Base-by-base conservation (phyloP, 163 green algal genomes). In the Prototheca wickerhamii region DNA sequence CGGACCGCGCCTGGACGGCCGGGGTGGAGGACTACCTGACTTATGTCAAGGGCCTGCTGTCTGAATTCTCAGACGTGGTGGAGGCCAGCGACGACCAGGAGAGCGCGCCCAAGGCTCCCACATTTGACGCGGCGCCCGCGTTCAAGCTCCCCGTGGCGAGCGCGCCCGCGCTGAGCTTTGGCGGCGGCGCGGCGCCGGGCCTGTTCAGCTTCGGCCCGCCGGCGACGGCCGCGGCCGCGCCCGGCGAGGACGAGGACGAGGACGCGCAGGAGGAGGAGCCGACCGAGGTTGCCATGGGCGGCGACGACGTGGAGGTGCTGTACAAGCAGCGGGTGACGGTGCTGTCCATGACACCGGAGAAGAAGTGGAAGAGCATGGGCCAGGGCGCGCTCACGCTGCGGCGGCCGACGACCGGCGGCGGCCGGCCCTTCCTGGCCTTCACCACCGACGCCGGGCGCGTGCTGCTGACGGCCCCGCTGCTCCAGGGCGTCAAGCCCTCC, bases 1-100 rank as follows among this genome's bases (percentile, higher is more conserved):
- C 74, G 18, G 60, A 51, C 20, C 67, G 77, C 46, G 40, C 79
- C 25, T 82, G 75, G 75, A 70, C 55, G 12, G 71, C 76, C 46
- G 75, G 75, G 8, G 75, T 69, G 2, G 63, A 82, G 46, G 75
- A 75, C n/a, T 78, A 76, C 34, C 15, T 78, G 2, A 57, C 57
- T 25, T 64, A 80, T 25, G 60, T 70, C 35, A 59, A 73, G 63
- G 29, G 64, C 54, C 55, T 79, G n/a, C 34, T 68, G 29, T 21
- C n/a, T 3, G 62, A 79, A 30, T 78, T 62, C 32, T 46, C 53
- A 5, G 67, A 79, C 33, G 67, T 73, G 10, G 31, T 76, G 29
- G 55, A 71, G 4, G 42, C 43, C 2, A 43, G 32, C 34, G 53
- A 44, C 15, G 10, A 44, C 10, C 37, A 17, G 2, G 28, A 20